phyloP scores from a whole-genome alignment of 345 rosid genomes.

The Cochlearia excelsa region DNA sequence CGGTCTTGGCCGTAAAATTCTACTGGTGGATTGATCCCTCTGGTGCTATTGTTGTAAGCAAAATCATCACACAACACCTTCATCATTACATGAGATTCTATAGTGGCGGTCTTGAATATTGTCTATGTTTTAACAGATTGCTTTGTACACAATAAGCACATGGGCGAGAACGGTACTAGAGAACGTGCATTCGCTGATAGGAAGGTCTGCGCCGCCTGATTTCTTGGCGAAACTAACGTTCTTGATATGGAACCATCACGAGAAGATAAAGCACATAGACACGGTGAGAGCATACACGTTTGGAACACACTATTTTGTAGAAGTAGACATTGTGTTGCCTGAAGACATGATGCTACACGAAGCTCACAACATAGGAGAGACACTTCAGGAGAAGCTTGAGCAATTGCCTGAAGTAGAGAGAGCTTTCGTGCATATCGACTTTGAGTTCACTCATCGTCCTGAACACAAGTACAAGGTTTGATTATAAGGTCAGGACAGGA shows the following conservation, averaged over 20 bases:
- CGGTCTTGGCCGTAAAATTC: conserved; percentile 47
- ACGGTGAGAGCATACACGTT: conserved; percentile 83
- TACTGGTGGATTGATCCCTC: conserved; percentile 62
- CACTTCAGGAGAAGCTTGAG: conserved; percentile 81
- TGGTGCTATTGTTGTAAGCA: conserved; percentile 52
- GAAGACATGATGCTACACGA: conserved; percentile 60
- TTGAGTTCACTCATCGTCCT: conserved; percentile 76
- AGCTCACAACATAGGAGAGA: conserved; percentile 83
- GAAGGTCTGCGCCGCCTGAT: conserved; percentile 84
- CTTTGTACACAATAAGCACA: conserved; percentile 63
- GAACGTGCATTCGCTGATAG: conserved; percentile 67
- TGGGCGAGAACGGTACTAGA: conserved; percentile 81
- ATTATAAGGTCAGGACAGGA: neutral
- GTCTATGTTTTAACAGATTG: conserved; percentile 45
- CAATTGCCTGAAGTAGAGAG: conserved; percentile 72
- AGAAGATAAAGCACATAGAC: conserved; percentile 68
- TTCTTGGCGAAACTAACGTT: conserved; percentile 71
- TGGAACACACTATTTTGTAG: conserved; percentile 79
- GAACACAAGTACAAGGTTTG: conserved; percentile 55
- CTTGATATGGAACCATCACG: conserved; percentile 78
- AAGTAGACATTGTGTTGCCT: conserved; percentile 75
- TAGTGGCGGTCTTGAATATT: neutral
- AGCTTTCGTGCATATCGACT: conserved; percentile 87
- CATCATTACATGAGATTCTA: no score
- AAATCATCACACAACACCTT: no score